Evolutionary conservation across 306 rosid species (phyloP), one percentile per base, ranked within the genome.

Genomic region (Fragaria vesca): DNA sequence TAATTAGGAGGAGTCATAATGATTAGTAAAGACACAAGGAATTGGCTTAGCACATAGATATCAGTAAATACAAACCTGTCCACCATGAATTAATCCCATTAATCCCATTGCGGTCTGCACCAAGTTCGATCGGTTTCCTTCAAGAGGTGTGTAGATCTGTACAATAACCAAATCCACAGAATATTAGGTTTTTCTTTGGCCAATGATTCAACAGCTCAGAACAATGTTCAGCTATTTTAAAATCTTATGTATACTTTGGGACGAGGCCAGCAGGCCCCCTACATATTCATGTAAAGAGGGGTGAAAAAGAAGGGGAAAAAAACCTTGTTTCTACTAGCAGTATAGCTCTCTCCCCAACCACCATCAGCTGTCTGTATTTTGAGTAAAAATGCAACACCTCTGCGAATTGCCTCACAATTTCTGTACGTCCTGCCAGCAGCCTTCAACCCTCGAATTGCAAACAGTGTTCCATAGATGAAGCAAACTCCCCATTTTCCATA

Each of bases 281-380:
- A 15, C 28, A 67, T 18, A 20, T 69, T 51, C 58, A 51, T n/a
- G 15, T 16, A 34, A 55, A 28, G 4, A n/a, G n/a, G 17, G 45
- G 48, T 48, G 38, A 8, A 9, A 42, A 62, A 76, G 12, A 18
- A 1, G 0, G 5, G 28, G 3, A 66, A 50, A 32, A 12, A 24
- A 38, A 81, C 88, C 83, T 70, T 84, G 18, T 72, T 76, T 17
- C 78, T 71, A 47, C 85, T 81, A 4, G 88, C 78, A 26, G 78
- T 79, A 71, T 84, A 84, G 65, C 88, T 84, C 69, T 84, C 88
- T 63, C 88, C 83, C 81, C 81, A 81, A 2, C 81, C 88, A 7
- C 88, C 88, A 58, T 84, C 70, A 12, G 68, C 28, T 20, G 48
- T 84, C 30, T 84, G 88, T 20, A 57, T 76, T 69, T 55, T 32